Base-by-base conservation (phyloP, 768 basidiomycete species). In the Porpolomopsis calyptriformis region DNA sequence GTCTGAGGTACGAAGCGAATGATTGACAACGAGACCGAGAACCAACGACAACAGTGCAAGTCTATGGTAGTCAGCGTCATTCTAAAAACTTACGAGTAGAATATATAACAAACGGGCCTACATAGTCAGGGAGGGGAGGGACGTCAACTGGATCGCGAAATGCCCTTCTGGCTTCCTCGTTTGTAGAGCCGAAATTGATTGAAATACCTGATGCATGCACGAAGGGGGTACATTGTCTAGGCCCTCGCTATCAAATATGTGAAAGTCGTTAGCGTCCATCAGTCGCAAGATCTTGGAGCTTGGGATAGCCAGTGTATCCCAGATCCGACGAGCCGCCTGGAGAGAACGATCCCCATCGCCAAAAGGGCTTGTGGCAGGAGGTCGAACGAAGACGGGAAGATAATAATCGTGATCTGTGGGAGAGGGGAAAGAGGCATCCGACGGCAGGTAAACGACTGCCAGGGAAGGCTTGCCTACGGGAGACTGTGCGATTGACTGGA, bases 1-100 rank as follows among this genome's bases (percentile, higher is more conserved):
- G 10, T 55, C 57, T 31, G 68, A 61, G 7, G 65, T 52, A 16
- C 65, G 68, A 59, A 77, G 69, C 4, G 67, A 56, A 7, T 72
- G 69, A 50, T 76, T 78, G 57, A 76, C 68, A 9, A 78, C 65
- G 35, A 75, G 76, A 26, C 61, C 80, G 68, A 84, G 65, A n/a
- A 85, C 68, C 31, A 86, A 66, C 31, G 82, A 82, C 52, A 86
- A 63, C 40, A 86, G 59, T 1, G 82, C 80, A 49, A 86, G 72
- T 40, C 84, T 86, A 51, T n/a, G 4, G 47, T 20, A 11, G 27
- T 20, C 20, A 22, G n/a, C 22, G 5, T 53, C 38, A 54, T 53
- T 38, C 49, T 35, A 31, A 46, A 26, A 36, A 49, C 39, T 43
- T 34, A 42, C 33, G 29, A 50, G 24, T 54, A 47, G 48, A 43